These are phyloP conservation scores for Pisolithus marmoratus DNA, from an alignment of 768 basidiomycete species.

Conservation along the genomic window DNA sequence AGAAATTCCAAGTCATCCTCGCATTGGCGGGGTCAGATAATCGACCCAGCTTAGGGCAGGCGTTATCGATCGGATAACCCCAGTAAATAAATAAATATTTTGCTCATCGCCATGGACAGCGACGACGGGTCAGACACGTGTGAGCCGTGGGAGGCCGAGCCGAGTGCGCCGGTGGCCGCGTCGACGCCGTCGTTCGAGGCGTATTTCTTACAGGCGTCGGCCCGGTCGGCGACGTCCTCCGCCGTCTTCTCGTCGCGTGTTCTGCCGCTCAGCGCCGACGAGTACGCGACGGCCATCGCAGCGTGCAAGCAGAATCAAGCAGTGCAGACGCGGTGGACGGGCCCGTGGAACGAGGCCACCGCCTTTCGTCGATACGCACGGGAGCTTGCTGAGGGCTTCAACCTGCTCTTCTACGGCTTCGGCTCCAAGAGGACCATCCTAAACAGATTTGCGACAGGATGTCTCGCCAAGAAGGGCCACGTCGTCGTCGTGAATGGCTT, in stretches of 20 bases:
- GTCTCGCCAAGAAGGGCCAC: slow-evolving; percentile 56
- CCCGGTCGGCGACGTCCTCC: slow-evolving; percentile 66
- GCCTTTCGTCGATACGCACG: slow-evolving; percentile 57
- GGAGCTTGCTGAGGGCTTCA: slow-evolving; percentile 82
- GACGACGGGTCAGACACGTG: slow-evolving; percentile 26
- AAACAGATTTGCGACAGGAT: slow-evolving; percentile 63
- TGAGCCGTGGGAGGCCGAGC: slow-evolving; percentile 14
- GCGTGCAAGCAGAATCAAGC: slow-evolving; percentile 11
- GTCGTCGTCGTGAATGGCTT: slow-evolving; percentile 78
- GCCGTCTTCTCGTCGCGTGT: slow-evolving; percentile 76
- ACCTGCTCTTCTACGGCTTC: slow-evolving; percentile 80
- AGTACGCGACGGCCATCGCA: slow-evolving; percentile 39
- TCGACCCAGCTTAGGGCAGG: slow-evolving; percentile 13
- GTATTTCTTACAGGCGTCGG: slow-evolving; percentile 66
- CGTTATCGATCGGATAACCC: slow-evolving; percentile 24
- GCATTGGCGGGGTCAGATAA: slow-evolving; percentile 6
- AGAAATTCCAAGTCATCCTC: slow-evolving; percentile 13
- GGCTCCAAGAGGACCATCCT: slow-evolving; percentile 81
- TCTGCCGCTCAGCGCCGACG: slow-evolving; percentile 63
- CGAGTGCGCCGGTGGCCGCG: slow-evolving; percentile 5
- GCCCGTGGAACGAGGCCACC: slow-evolving; percentile 9
- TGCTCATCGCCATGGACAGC: slow-evolving; percentile 8
- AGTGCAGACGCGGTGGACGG: slow-evolving; percentile 16
- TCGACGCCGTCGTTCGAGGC: slow-evolving; percentile 69
- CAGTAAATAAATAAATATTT: slow-evolving; percentile 10